A percentile compares a stretch with the other conserved stretches of the same genome.
phyloP scores from a whole-genome alignment of 2,329 filamentous ascomycete genomes.

The Cytospora mali region DNA sequence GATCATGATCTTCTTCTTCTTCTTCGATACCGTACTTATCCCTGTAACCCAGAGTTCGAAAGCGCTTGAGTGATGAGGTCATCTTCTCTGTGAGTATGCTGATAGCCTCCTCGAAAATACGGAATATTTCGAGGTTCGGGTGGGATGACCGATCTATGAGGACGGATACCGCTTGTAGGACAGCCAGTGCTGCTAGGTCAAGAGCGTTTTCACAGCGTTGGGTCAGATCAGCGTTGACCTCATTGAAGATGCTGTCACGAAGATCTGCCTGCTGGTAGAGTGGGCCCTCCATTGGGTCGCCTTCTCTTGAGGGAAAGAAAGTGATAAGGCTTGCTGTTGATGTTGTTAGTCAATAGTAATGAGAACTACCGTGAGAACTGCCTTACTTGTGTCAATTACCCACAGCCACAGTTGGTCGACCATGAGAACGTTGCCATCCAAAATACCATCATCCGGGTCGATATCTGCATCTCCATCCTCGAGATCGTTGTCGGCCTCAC shows the following conservation, averaged over 20 bases:
- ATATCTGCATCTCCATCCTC: conserved; percentile 7
- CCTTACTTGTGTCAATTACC: conserved; percentile 51
- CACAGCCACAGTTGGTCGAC: conserved; percentile 65
- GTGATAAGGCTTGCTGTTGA: conserved; percentile 49
- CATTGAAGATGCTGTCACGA: conserved; percentile 63
- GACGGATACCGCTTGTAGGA: conserved; percentile 60
- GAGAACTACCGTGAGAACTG: background rate
- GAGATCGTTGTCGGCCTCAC: conserved; percentile 3
- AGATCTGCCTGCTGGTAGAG: conserved; percentile 59
- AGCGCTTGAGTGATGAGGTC: conserved; percentile 60
- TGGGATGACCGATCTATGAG: conserved; percentile 59
- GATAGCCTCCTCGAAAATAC: conserved; percentile 41
- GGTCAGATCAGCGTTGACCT: conserved; percentile 63
- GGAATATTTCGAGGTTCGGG: conserved; percentile 60
- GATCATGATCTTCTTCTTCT: conserved; percentile 41
- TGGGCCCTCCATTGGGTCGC: conserved; percentile 52
- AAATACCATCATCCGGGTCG: conserved; percentile 36
- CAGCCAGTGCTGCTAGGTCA: conserved; percentile 60
- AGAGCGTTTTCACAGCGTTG: conserved; percentile 59
- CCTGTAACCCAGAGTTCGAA: conserved; percentile 57
- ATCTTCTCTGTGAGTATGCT: conserved; percentile 56
- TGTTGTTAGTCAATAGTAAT: background rate
- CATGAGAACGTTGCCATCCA: conserved; percentile 59
- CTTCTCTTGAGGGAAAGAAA: conserved; percentile 55
- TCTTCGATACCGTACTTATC: conserved; percentile 46